These are phyloP conservation scores for Macroventuria anomochaeta DNA, from an alignment of 2,329 filamentous ascomycete genomes.

Conservation along the genomic window DNA sequence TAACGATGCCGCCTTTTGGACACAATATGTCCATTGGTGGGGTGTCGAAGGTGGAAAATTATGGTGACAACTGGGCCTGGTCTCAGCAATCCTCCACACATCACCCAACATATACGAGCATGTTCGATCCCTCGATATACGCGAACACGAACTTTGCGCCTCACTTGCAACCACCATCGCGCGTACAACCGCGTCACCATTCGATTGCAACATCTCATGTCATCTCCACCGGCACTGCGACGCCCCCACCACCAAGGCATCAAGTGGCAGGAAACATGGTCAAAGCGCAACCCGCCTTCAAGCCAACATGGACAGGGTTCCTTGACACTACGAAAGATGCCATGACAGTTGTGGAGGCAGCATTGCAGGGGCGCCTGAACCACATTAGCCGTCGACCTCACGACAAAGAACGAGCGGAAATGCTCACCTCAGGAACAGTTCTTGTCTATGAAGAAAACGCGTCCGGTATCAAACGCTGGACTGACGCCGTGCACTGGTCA, in stretches of 20 bases:
- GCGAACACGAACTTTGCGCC: slow-evolving; percentile 32
- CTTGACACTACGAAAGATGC: slow-evolving; percentile 76
- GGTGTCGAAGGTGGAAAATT: slow-evolving; percentile 44
- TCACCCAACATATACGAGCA: slow-evolving; percentile 32
- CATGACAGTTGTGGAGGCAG: slow-evolving; percentile 79
- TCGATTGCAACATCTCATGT: slow-evolving; percentile 42
- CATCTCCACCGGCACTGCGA: slow-evolving; percentile 31
- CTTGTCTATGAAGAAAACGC: slow-evolving; percentile 93
- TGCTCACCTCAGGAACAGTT: slow-evolving; percentile 84
- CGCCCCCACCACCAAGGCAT: slow-evolving; percentile 39
- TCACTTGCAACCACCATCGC: slow-evolving; percentile 29
- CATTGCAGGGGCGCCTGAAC: slow-evolving; percentile 70
- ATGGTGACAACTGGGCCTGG: slow-evolving; percentile 44
- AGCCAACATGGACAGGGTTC: slow-evolving; percentile 71
- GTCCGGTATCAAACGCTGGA: slow-evolving; percentile 93
- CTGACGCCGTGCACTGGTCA: slow-evolving; percentile 89
- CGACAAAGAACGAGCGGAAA: slow-evolving; percentile 76
- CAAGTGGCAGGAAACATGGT: slow-evolving; percentile 39
- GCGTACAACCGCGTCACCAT: slow-evolving; percentile 37
- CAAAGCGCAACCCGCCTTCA: slow-evolving; percentile 54
- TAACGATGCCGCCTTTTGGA: slow-evolving; percentile 48
- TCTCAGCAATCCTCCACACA: slow-evolving; percentile 34
- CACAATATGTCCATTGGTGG: slow-evolving; percentile 42
- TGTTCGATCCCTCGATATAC: slow-evolving; percentile 44
- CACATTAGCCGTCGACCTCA: slow-evolving; percentile 86